Conservation (phyloP, 2,329 filamentous ascomycete species). For the Penicillium sp. region DNA sequence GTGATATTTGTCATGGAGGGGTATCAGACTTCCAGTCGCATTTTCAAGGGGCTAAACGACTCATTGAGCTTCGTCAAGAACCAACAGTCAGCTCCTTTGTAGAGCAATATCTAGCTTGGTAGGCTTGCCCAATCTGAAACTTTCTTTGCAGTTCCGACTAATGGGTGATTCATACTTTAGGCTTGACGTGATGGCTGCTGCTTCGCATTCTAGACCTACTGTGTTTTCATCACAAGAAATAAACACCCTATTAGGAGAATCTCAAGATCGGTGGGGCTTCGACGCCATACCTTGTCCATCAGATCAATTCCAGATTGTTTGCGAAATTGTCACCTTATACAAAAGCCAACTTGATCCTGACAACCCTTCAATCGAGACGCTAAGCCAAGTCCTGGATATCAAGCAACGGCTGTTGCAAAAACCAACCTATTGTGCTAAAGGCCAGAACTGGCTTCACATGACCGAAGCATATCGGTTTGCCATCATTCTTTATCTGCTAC, state of each 20-base stretch:
- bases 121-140: not conserved
- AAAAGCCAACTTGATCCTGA: conserved; percentile 7
- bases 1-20: conserved; percentile 14
- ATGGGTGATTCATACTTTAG: not conserved
- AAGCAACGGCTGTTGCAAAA: conserved; percentile 3
- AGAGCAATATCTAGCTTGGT: conserved; percentile 15
- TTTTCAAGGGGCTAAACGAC: conserved; percentile 10
- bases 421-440: conserved; percentile 6
- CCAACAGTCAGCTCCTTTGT: conserved; percentile 9
- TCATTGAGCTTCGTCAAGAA: conserved; percentile 13
- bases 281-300: conserved; percentile 12
- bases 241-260: not conserved
- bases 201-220: conserved; percentile 7
- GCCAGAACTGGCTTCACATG: conserved; percentile 14
- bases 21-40: conserved; percentile 12
- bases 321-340: conserved; percentile 7
- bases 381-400: conserved; percentile 8
- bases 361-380: not conserved
- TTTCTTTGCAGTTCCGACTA: not conserved
- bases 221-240: conserved; percentile 11
- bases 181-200: conserved; percentile 12
- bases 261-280: not conserved
- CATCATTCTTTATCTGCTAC: conserved; percentile 11
- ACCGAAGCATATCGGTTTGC: conserved; percentile 14
- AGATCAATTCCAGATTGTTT: conserved; percentile 12